Base-by-base conservation (phyloP, 805 yeast species). In the Cyberlindnera mississippiensis region DNA sequence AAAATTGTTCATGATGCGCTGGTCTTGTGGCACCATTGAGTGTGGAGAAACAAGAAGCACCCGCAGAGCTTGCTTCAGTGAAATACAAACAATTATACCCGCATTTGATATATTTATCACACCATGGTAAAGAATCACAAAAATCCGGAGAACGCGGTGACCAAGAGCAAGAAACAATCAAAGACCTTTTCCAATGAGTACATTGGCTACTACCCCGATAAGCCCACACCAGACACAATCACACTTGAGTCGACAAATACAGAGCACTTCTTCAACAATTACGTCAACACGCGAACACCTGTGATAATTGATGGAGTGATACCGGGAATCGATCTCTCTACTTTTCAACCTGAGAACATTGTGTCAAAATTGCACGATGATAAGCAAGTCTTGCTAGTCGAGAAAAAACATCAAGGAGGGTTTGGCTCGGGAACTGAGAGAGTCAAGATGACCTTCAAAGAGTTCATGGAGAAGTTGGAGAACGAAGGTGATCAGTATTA, bases 351-450 rank as follows among this genome's bases (percentile, higher is more conserved):
- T 6, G 62, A 60, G 2, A 52, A 56, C 1, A 57, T 80, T 7
- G 65, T 47, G 5, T 22, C 28, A 13, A 56, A 61, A 2, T 63
- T 68, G 3, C 60, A 80, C 18, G 48, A 59, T 4, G 64, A 63
- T 34, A 57, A 66, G 11, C 55, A 48, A 6, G 14, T 44, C 10
- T 54, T 83, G 28, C 76, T 80, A 49, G 78, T 83, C 14, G 91
- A 84, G 53, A 70, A 70, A 48, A 76, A 77, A 51, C 57, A 60
- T 12, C 60, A 68, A 33, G 80, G 80, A 36, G 90, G 90, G 2
- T 84, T 76, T 61, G 91, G 91, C 1, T 73, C 80, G 35, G 88
- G 88, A 1, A 66, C 67, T 16, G 64, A 67, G 41, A 64, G 89
- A 48, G 58, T 69, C 13, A 68, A 69, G 41, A 69, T 81, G 76